phyloP scores from a whole-genome alignment of 306 rosid species.

The Prunus fruticosa region DNA sequence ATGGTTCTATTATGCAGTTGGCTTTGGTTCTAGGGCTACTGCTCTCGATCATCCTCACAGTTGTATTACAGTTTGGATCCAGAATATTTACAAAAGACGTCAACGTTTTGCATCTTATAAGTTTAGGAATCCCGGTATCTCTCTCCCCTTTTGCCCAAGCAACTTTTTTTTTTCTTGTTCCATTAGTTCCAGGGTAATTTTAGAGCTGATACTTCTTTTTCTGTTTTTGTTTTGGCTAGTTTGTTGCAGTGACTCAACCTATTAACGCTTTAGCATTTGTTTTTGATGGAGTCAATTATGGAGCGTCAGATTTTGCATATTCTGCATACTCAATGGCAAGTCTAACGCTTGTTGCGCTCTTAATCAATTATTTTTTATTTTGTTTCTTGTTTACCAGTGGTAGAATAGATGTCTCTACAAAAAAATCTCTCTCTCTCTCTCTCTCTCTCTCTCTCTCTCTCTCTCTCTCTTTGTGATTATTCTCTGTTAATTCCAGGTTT shows the following conservation, averaged over 20 bases:
- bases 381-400: background rate
- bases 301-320: slow-evolving; percentile 90
- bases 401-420: background rate
- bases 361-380: no score
- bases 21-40: slow-evolving; percentile 31
- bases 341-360: background rate
- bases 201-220: slow-evolving; percentile 8
- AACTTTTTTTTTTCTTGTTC: background rate
- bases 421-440: background rate
- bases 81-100: slow-evolving; percentile 32
- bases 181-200: background rate
- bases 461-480: background rate
- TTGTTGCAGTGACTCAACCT: slow-evolving; percentile 83
- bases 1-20: slow-evolving; percentile 28
- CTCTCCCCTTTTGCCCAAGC: background rate
- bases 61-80: slow-evolving; percentile 19
- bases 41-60: slow-evolving; percentile 23
- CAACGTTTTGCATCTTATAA: slow-evolving; percentile 26
- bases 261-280: slow-evolving; percentile 76
- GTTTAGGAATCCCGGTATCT: slow-evolving; percentile 41
- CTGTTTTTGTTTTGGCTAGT: slow-evolving; percentile 35
- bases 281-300: slow-evolving; percentile 87
- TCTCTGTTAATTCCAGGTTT: slow-evolving; percentile 37
- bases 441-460: background rate
- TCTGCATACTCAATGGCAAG: slow-evolving; percentile 86